A percentile compares a stretch with the other conserved stretches of the same genome.
Evolutionary conservation across 2,329 filamentous ascomycete species (phyloP).

Genomic region (Neonectria magnoliae): DNA sequence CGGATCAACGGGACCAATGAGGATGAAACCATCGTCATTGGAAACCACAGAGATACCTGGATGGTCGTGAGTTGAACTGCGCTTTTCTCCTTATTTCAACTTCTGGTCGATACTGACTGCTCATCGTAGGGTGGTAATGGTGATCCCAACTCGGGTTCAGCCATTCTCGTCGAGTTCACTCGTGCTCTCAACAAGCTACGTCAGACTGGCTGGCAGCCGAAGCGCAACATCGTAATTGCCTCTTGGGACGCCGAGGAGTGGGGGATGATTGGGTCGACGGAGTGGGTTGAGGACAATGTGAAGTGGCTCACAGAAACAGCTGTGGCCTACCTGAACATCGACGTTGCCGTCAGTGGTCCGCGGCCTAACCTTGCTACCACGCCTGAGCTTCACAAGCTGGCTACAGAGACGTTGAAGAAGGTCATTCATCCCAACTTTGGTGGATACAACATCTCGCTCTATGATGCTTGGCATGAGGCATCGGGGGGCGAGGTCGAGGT

Average conservation of each 20-base stretch:
- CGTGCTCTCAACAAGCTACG: slow-evolving; percentile 76
- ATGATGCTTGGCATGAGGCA: slow-evolving; percentile 53
- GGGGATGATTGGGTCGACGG: slow-evolving; percentile 80
- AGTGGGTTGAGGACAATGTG: slow-evolving; percentile 87
- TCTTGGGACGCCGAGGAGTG: slow-evolving; percentile 82
- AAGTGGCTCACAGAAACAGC: slow-evolving; percentile 78
- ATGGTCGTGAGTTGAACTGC: slow-evolving; percentile 36
- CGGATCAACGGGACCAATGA: slow-evolving; percentile 80
- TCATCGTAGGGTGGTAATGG: slow-evolving; percentile 72
- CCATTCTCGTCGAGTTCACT: slow-evolving; percentile 79
- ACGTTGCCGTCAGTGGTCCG: slow-evolving; percentile 71
- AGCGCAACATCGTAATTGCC: slow-evolving; percentile 77
- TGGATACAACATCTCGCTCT: slow-evolving; percentile 51
- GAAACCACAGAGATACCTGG: slow-evolving; percentile 77
- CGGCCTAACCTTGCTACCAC: slow-evolving; percentile 67
- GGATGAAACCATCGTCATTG: slow-evolving; percentile 78
- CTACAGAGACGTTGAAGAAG: slow-evolving; percentile 69
- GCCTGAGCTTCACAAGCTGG: slow-evolving; percentile 73
- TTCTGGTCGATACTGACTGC: background rate
- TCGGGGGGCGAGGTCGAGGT: slow-evolving; percentile 55
- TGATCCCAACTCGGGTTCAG: slow-evolving; percentile 84
- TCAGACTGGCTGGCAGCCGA: slow-evolving; percentile 80
- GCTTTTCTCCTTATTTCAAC: background rate
- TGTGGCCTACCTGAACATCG: slow-evolving; percentile 84
- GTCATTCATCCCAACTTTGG: slow-evolving; percentile 70